Base-by-base conservation (phyloP, 2,329 filamentous ascomycete genomes). In the Claviceps spartinae region DNA sequence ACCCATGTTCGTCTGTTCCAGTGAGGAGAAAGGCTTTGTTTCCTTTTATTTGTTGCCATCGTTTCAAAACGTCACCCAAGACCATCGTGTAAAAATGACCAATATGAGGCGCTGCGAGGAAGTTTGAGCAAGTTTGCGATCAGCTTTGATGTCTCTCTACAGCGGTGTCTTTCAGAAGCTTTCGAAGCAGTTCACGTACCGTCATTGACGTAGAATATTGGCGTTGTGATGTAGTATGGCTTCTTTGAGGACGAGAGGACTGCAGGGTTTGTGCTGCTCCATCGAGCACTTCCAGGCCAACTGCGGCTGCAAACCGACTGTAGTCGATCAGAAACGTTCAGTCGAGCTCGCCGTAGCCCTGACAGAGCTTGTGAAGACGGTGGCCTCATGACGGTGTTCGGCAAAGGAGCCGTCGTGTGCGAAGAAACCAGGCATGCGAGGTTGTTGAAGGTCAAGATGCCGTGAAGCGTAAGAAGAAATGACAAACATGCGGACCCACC, bases 141-240 rank as follows among this genome's bases (percentile, higher is more conserved):
- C 4, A 50, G 52, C 37, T 9, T 26, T 47, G n/a, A 40, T 16
- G 30, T 9, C 30, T 34, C 30, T 34, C 3, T 34, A 34, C 9
- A 4, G 30, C 9, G 2, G 0, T 11, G 9, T 34, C 9, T 34
- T 34, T 11, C 1, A 34, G 9, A 11, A 11, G 30, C 6, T 9
- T 36, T 36, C 7, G 34, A 8, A 3, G 2, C n/a, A 30, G 22
- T 45, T 11, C 26, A 3, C 24, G 59, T 72, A 90, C 88, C 82
- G 52, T 90, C 88, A 78, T 98, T 98, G 72, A 98, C 93, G 69
- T 98, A 98, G 73, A 97, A 98, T 54, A 98, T 98, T 2, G 93
- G 93, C 8, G 89, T 94, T 5, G 93, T 97, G 62, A 95, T 76
- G 73, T 97, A 98, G 72, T 85, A 96, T 8, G 91, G 89, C 72